phyloP scores from a whole-genome alignment of 2,329 filamentous ascomycete species.

The Fusarium keratoplasticum region DNA sequence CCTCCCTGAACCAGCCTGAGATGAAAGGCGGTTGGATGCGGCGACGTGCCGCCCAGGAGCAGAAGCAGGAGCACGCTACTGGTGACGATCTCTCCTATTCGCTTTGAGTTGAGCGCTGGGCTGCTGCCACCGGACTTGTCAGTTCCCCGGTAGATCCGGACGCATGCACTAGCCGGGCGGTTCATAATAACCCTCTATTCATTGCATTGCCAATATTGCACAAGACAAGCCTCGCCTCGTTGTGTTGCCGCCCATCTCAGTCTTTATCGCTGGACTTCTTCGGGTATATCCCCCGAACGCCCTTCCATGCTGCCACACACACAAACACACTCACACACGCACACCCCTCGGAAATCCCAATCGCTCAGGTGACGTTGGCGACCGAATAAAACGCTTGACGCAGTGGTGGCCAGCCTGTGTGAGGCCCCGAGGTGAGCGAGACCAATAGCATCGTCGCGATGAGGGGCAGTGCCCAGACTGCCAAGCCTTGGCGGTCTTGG shows the following conservation, averaged over 20 bases:
- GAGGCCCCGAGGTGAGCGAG: constrained; percentile 41
- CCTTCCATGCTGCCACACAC: not conserved
- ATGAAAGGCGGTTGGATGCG: not conserved
- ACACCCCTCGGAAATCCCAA: constrained; percentile 20
- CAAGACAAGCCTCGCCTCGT: not conserved
- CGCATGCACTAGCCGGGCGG: not conserved
- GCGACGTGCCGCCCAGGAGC: not conserved
- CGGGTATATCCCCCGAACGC: not conserved
- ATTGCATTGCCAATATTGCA: not conserved
- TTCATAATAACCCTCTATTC: not conserved
- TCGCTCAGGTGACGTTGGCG: constrained; percentile 45
- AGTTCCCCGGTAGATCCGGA: constrained; percentile 32
- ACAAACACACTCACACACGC: not conserved
- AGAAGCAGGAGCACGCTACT: constrained; percentile 2
- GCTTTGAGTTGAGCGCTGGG: constrained; percentile 7
- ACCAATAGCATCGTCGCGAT: constrained; percentile 48
- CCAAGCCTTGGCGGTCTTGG: constrained; percentile 55
- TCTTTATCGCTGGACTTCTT: too few relatives aligned
- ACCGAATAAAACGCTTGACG: constrained; percentile 46
- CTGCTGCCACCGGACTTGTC: constrained; percentile 13
- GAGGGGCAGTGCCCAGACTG: constrained; percentile 52
- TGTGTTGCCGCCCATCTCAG: not conserved
- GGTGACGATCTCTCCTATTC: constrained; percentile 15
- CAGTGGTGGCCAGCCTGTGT: constrained; percentile 46
- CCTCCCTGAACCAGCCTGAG: not conserved